A percentile compares a stretch with the other conserved stretches of the same genome.
These are phyloP conservation scores for Puccinia hordei DNA, from an alignment of 1,284 basidiomycete genomes.

Conservation along the genomic window DNA sequence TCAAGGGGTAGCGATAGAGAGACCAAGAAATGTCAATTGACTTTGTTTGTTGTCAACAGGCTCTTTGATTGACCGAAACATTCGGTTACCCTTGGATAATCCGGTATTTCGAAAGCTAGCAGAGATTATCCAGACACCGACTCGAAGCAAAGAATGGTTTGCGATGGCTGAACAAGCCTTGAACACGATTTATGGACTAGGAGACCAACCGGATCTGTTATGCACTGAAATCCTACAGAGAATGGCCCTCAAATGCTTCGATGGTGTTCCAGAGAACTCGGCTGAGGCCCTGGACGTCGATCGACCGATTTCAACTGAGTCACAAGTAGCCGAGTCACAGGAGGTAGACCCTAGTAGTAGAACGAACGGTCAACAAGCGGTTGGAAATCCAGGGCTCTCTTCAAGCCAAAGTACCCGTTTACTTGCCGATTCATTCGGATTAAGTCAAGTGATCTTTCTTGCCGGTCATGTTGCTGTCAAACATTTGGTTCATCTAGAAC, in stretches of 20 bases:
- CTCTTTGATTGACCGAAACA: slow-evolving; percentile 80
- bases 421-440: slow-evolving; percentile 75
- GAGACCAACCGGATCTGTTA: slow-evolving; percentile 85
- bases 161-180: slow-evolving; percentile 93
- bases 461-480: slow-evolving; percentile 97
- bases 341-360: background rate
- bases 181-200: slow-evolving; percentile 91
- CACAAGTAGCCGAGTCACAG: slow-evolving; percentile 1
- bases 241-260: slow-evolving; percentile 74
- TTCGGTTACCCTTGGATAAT: slow-evolving; percentile 85
- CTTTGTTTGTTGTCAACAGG: slow-evolving; percentile 57
- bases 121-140: slow-evolving; percentile 74
- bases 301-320: background rate
- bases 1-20: background rate
- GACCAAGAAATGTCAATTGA: background rate
- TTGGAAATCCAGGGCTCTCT: background rate
- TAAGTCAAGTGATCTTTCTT: slow-evolving; percentile 87
- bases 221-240: slow-evolving; percentile 81
- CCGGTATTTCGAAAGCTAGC: slow-evolving; percentile 81
- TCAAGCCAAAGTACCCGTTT: slow-evolving; percentile 4
- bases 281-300: background rate
- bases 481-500: slow-evolving; percentile 92
- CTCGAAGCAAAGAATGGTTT: slow-evolving; percentile 84
- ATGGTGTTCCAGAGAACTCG: slow-evolving; percentile 53
- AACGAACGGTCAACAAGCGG: background rate